These are phyloP conservation scores for Penicillium egyptiacum DNA, from an alignment of 495 filamentous ascomycete species.

Conservation along the genomic window DNA sequence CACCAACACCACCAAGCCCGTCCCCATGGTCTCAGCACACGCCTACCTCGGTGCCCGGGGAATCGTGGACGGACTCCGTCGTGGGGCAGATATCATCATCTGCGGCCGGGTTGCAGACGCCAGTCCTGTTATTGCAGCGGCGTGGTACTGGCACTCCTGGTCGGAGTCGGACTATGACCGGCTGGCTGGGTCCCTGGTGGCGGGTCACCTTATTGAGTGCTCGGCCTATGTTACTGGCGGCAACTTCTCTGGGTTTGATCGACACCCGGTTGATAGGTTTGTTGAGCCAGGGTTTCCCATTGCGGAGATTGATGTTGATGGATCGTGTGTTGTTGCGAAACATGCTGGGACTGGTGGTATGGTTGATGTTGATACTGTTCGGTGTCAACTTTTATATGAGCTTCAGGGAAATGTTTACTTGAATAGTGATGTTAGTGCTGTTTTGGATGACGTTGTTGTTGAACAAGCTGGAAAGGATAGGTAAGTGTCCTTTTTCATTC, in stretches of 20 bases:
- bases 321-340: conserved; percentile 33
- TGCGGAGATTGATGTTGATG: conserved; percentile 33
- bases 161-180: conserved; percentile 37
- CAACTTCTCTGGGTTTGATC: conserved; percentile 54
- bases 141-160: conserved; percentile 50
- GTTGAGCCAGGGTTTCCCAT: conserved; percentile 43
- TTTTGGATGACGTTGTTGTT: conserved; percentile 42
- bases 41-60: conserved; percentile 49
- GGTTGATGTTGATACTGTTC: conserved; percentile 43
- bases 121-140: conserved; percentile 47
- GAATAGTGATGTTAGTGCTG: conserved; percentile 53
- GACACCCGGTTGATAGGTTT: conserved; percentile 28
- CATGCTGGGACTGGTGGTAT: conserved; percentile 27
- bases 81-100: conserved; percentile 54
- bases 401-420: conserved; percentile 54
- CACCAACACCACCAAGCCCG: conserved; percentile 13
- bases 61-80: conserved; percentile 43
- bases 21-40: conserved; percentile 34
- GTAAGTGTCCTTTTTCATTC: conserved; percentile 7
- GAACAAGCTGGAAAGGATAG: conserved; percentile 31
- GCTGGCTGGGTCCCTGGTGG: conserved; percentile 46
- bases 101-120: conserved; percentile 55
- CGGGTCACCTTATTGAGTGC: conserved; percentile 56
- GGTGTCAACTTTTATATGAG: conserved; percentile 56
- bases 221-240: conserved; percentile 51